phyloP scores from a whole-genome alignment of 192 early-diverging fungal species.

The Backusella westeae region DNA sequence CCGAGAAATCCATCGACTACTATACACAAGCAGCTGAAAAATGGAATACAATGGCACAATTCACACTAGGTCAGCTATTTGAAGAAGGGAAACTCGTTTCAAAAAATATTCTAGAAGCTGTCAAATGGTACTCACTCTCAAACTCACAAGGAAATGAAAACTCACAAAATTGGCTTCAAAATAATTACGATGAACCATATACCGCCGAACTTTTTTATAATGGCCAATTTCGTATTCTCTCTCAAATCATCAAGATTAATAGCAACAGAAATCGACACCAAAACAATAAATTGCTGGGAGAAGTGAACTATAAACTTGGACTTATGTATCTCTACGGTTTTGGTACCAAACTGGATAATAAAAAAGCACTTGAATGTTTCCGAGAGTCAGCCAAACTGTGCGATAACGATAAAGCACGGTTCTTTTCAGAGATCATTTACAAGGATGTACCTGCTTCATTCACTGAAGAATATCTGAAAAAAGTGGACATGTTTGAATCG shows the following conservation, averaged over 20 bases:
- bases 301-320: neutral
- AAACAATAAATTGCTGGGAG: neutral
- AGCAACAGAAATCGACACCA: neutral
- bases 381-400: no score
- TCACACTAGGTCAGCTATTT: neutral
- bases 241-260: neutral
- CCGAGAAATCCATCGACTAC: neutral
- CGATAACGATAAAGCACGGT: no score
- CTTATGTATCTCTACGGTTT: no score
- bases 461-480: no score
- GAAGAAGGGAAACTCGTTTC: neutral
- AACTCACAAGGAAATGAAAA: neutral
- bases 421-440: no score
- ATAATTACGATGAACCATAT: neutral
- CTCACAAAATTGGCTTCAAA: neutral
- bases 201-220: neutral
- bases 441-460: no score
- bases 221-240: neutral
- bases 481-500: no score
- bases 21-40: neutral
- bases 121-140: neutral
- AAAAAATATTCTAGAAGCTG: neutral
- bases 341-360: no score
- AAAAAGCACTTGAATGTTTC: no score
- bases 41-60: neutral